Percentiles rank a stretch among this genome's conserved stretches.
phyloP scores from a whole-genome alignment of 345 rosid species.

The Pugionium cornutum region DNA sequence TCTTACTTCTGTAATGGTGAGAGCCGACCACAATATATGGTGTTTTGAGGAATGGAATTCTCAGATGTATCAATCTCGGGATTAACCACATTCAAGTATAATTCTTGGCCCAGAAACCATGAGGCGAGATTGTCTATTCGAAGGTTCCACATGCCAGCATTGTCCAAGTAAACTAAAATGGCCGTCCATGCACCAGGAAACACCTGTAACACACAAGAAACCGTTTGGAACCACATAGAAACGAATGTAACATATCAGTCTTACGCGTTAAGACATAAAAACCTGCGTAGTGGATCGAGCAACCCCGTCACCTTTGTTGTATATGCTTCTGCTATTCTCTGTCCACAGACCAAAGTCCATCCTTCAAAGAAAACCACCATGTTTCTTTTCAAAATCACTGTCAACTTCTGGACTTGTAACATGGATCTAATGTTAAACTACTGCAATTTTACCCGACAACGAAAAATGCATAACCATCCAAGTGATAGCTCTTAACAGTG shows the following conservation, averaged over 20 bases:
- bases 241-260: conserved; percentile 2
- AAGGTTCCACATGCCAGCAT: conserved; percentile 93
- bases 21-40: conserved; percentile 80
- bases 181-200: conserved; percentile 99
- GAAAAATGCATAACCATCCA: conserved; percentile 95
- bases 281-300: conserved; percentile 86
- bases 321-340: conserved; percentile 78
- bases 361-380: conserved; percentile 45
- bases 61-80: conserved; percentile 68
- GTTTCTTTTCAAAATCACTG: conserved; percentile 11
- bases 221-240: conserved; percentile 8
- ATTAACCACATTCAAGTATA: conserved; percentile 65
- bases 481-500: conserved; percentile 71
- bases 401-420: conserved; percentile 1
- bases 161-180: conserved; percentile 77
- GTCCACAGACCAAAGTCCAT: conserved; percentile 97
- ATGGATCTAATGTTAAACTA: conserved; percentile 28
- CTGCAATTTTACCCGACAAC: conserved; percentile 76
- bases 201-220: conserved; percentile 50
- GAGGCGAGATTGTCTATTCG: conserved; percentile 76
- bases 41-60: conserved; percentile 56
- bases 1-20: conserved; percentile 80
- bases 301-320: conserved; percentile 93
- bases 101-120: conserved; percentile 92
- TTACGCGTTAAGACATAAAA: not conserved